Percentiles rank a stretch among this genome's conserved stretches.
These are phyloP conservation scores for Cerrena zonata DNA, from an alignment of 1,284 basidiomycete genomes.

Conservation along the genomic window DNA sequence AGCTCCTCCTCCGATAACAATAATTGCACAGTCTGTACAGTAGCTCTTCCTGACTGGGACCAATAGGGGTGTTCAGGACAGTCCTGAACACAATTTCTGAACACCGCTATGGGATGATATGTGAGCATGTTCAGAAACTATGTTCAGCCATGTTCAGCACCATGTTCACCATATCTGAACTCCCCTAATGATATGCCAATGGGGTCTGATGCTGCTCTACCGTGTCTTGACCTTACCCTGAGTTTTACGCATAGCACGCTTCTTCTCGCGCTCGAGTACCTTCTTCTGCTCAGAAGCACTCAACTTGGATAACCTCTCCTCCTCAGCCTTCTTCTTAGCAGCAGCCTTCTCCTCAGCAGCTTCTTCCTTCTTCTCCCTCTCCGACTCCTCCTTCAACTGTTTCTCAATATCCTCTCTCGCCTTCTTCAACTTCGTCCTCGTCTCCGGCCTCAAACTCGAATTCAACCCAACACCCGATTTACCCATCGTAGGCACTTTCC, in stretches of 20 bases:
- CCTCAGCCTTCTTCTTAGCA: conserved; percentile 69
- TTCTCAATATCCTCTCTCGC: conserved; percentile 66
- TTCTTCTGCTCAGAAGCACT: conserved; percentile 74
- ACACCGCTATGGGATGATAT: too few species aligned
- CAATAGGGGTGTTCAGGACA: too few species aligned
- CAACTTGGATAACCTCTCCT: conserved; percentile 65
- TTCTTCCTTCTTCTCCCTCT: conserved; percentile 69
- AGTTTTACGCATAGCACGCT: conserved; percentile 60
- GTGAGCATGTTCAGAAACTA: too few species aligned
- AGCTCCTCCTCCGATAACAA: conserved; percentile 1
- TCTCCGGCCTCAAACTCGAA: conserved; percentile 67
- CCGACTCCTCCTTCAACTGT: conserved; percentile 60
- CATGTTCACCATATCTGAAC: too few species aligned
- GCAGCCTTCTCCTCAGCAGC: conserved; percentile 63
- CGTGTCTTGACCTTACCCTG: conserved; percentile 56
- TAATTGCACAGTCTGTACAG: conserved; percentile 1
- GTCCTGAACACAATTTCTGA: too few species aligned
- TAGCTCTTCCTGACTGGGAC: too few species aligned
- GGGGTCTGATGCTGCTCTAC: too few species aligned
- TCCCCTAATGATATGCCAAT: too few species aligned
- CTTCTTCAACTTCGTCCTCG: conserved; percentile 67
- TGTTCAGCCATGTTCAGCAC: too few species aligned
- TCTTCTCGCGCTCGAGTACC: conserved; percentile 66
- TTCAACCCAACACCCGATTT: conserved; percentile 24
- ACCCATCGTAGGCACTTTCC: conserved; percentile 27